Conservation (phyloP, 164 flowering plant species). For the Umbellularia californica region DNA sequence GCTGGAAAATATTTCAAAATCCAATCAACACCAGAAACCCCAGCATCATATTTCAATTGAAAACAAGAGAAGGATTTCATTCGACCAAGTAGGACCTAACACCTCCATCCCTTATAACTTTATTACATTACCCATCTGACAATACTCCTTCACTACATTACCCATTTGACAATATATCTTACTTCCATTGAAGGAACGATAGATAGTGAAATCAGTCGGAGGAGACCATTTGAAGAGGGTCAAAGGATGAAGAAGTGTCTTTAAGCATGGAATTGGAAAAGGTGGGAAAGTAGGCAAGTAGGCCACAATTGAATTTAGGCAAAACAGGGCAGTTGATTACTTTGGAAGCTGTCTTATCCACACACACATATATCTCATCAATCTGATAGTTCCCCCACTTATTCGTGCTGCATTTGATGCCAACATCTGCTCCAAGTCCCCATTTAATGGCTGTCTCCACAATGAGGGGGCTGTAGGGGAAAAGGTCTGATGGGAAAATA, state of each 20-base stretch:
- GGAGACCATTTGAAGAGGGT: neutral
- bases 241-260: neutral
- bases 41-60: no score
- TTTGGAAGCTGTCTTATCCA: neutral
- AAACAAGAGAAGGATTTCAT: no score
- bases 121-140: no score
- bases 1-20: no score
- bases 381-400: neutral
- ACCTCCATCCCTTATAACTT: neutral
- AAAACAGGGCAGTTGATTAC: neutral
- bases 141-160: no score
- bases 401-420: neutral
- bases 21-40: no score
- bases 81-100: neutral
- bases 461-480: neutral
- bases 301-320: neutral
- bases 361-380: neutral
- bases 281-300: neutral
- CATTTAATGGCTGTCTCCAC: neutral
- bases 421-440: neutral
- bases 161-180: no score
- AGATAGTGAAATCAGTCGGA: neutral
- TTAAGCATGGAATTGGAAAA: neutral
- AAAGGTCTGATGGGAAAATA: neutral
- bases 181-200: neutral